Percentiles rank a stretch among this genome's conserved stretches.
Evolutionary conservation across 2,329 filamentous ascomycete genomes (phyloP).

Genomic region (Monosporascus sp.): DNA sequence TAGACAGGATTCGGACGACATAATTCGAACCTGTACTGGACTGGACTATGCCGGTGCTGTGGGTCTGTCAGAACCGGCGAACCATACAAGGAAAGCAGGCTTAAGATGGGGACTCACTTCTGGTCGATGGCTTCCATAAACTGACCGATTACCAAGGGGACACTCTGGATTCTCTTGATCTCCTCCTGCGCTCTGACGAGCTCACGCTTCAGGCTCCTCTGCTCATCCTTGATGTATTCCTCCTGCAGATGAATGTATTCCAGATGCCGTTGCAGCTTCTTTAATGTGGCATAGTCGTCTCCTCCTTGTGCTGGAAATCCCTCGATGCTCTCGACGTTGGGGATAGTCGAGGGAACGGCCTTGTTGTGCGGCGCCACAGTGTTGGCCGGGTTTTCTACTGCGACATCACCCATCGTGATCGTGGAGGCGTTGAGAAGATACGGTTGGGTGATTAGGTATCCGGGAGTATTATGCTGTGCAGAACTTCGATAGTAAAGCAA

Average conservation of each 20-base stretch:
- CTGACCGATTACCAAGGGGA: conserved; percentile 95
- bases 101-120: conserved; percentile 57
- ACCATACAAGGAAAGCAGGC: not conserved
- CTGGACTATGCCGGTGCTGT: conserved; percentile 93
- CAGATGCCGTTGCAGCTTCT: conserved; percentile 92
- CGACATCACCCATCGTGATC: conserved; percentile 73
- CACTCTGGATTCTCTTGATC: conserved; percentile 98
- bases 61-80: not conserved
- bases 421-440: not conserved
- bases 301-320: conserved; percentile 73
- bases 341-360: conserved; percentile 71
- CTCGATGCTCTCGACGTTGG: conserved; percentile 85
- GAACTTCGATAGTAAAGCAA: too few relatives aligned
- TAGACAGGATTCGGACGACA: conserved; percentile 95
- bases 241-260: conserved; percentile 99
- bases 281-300: conserved; percentile 92
- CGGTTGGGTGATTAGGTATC: too few relatives aligned
- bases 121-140: conserved; percentile 99
- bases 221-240: conserved; percentile 99
- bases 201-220: conserved; percentile 92
- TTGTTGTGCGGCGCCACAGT: conserved; percentile 75
- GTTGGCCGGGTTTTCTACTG: conserved; percentile 75
- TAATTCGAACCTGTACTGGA: conserved; percentile 98
- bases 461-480: too few relatives aligned
- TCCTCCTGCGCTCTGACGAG: conserved; percentile 96